These are phyloP conservation scores for Durusdinium trenchii DNA, from an alignment of 73 alveolate species.

Conservation along the genomic window DNA sequence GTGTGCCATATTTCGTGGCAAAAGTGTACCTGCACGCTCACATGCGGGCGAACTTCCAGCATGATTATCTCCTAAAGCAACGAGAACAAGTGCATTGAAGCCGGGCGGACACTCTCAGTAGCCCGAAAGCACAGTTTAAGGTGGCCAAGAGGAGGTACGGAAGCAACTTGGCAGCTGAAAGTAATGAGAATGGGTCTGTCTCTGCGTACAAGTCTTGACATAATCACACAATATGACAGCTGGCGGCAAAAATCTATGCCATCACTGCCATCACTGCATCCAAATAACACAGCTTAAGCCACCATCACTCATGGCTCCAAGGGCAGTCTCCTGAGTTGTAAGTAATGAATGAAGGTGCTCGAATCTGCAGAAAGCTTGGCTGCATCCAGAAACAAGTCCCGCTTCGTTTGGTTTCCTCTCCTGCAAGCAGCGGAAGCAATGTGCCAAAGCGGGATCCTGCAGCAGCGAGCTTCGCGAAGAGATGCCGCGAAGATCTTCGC, in stretches of 20 bases:
- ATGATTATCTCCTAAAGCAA: background rate
- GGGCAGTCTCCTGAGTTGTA: background rate
- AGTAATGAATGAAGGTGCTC: background rate
- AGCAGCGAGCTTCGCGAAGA: background rate
- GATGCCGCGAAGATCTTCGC: no score
- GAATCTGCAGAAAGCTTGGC: background rate
- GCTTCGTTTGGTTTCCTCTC: background rate
- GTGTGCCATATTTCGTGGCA: slow-evolving; percentile 31
- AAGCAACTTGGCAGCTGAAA: background rate
- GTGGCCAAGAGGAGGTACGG: slow-evolving; percentile 25
- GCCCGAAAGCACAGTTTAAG: slow-evolving; percentile 17
- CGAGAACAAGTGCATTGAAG: background rate
- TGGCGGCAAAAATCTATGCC: background rate
- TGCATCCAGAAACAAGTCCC: background rate
- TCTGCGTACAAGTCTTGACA: background rate
- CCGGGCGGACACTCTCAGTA: slow-evolving; percentile 44
- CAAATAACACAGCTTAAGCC: slow-evolving; percentile 35
- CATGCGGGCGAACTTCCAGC: background rate
- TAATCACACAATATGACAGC: background rate
- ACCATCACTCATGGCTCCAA: slow-evolving; percentile 42
- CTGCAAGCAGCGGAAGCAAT: slow-evolving; percentile 48
- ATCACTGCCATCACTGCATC: background rate
- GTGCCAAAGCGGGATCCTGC: slow-evolving; percentile 36
- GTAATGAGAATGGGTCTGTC: background rate
- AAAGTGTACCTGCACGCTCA: slow-evolving; percentile 3